Evolutionary conservation across 2,329 filamentous ascomycete species (phyloP), one percentile per base, ranked within the genome.

Genomic region (Colletotrichum truncatum): DNA sequence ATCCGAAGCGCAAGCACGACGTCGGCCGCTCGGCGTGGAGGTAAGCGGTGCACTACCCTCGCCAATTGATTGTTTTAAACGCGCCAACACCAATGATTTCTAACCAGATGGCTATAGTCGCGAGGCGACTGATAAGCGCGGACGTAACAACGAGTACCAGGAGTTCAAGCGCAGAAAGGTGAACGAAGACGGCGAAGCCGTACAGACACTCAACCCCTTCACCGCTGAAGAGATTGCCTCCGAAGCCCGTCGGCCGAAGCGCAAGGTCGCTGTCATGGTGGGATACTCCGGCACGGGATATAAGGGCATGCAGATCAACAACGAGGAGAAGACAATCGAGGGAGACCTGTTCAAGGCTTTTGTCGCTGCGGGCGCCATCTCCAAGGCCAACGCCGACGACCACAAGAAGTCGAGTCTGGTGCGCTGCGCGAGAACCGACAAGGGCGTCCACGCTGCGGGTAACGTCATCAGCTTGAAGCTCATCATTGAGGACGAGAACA

Each of bases 241-340:
- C 48, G 96, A 99, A 77, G 90, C 91, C 75, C 90, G 95, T 69
- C 89, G 89, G 61, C 96, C 96, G 23, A 99, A 99, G 85, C 90
- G 93, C 78, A 99, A 99, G 82, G 95, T 98, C 52, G 96, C 95
- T 39, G 94, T 99, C 30, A 83, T 98, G 83, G 90, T 99, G 71
- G 96, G 96, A 14, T 99, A 99, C 78, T 94, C 94, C 6, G 96
- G 96, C 52, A 97, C 93, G 9, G 96, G 96, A 14, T 99, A 99
- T 84, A 94, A 93, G 80, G 96, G 96, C 73, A 97, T 99, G 90
- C 96, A 99, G 81, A 92, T 99, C 75, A 90, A 91, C 76, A 84
- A 85, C 72, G 81, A 89, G 69, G 90, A 97, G 75, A 94, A 94
- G 81, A 99, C 95, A 0, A 98, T 99, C 69, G 96, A 99, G 81